Percentiles rank a stretch among this genome's conserved stretches.
phyloP scores from a whole-genome alignment of 495 filamentous ascomycete genomes.

The Massariosphaeria phaeospora region DNA sequence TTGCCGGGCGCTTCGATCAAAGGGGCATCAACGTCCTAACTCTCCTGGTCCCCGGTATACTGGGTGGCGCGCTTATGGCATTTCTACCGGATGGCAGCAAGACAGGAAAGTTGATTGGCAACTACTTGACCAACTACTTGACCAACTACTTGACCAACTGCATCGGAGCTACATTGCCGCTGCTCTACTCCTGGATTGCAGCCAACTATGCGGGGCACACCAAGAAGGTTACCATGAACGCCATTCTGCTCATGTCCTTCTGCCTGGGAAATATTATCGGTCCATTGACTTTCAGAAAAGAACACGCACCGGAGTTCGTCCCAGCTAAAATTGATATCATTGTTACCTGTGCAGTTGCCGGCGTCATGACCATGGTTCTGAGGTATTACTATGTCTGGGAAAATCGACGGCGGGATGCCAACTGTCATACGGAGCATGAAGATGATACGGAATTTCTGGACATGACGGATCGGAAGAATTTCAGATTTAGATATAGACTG shows the following conservation, averaged over 20 bases:
- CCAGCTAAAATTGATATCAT: conserved; percentile 20
- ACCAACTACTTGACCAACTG: conserved; percentile 41
- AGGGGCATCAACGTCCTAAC: conserved; percentile 12
- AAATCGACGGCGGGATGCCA: conserved; percentile 4
- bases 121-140: conserved; percentile 45
- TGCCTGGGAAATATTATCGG: conserved; percentile 32
- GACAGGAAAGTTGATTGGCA: conserved; percentile 30
- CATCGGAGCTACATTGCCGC: conserved; percentile 55
- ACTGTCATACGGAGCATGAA: background rate
- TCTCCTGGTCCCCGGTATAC: conserved; percentile 5
- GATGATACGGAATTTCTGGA: conserved; percentile 14
- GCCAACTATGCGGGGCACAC: conserved; percentile 56
- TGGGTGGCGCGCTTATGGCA: conserved; percentile 16
- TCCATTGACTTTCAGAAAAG: conserved; percentile 58
- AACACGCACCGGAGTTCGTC: conserved; percentile 45
- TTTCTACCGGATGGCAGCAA: conserved; percentile 1
- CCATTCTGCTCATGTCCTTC: conserved; percentile 49
- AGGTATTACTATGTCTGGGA: conserved; percentile 6
- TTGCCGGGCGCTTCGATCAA: conserved; percentile 12
- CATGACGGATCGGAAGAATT: conserved; percentile 17
- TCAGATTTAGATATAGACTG: conserved; percentile 15
- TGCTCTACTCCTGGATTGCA: conserved; percentile 40
- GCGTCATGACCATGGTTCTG: background rate
- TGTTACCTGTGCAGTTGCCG: conserved; percentile 3
- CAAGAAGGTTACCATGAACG: conserved; percentile 61